Percentiles rank a stretch among this genome's conserved stretches.
Conservation (phyloP, 352 stramenopile species). For the Pythium utonaiense region DNA sequence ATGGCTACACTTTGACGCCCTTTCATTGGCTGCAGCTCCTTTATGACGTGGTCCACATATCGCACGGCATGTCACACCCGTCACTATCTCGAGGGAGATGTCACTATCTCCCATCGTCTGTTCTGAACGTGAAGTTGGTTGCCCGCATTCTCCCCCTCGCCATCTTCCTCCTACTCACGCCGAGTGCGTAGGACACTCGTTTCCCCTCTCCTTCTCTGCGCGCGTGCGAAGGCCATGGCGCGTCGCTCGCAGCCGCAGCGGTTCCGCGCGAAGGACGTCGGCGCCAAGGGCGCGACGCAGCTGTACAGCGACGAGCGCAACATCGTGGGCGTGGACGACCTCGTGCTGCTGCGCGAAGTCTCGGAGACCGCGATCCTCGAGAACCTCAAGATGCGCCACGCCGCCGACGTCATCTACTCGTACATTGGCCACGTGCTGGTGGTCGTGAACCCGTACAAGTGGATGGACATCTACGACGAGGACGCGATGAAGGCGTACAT, state of each 20-base stretch:
- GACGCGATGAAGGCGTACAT: constrained; percentile 75
- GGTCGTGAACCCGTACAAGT: constrained; percentile 89
- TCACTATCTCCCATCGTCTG: constrained; percentile 8
- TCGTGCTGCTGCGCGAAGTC: constrained; percentile 71
- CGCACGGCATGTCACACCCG: neutral
- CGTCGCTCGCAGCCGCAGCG: constrained; percentile 22
- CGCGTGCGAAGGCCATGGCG: constrained; percentile 10
- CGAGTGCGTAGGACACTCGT: neutral
- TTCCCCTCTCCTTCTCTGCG: neutral
- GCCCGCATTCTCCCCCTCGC: neutral
- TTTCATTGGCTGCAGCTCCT: neutral
- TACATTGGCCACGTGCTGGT: constrained; percentile 89
- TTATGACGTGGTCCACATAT: constrained; percentile 4
- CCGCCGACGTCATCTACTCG: constrained; percentile 83
- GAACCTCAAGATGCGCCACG: constrained; percentile 87
- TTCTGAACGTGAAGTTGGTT: constrained; percentile 14
- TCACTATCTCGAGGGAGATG: constrained; percentile 17
- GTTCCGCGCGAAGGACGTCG: constrained; percentile 15
- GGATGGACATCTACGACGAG: constrained; percentile 88
- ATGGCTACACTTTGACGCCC: constrained; percentile 9
- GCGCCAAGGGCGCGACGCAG: neutral
- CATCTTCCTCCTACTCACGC: neutral
- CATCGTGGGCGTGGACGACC: constrained; percentile 76
- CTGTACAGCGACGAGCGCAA: constrained; percentile 63
- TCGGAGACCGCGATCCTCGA: constrained; percentile 80